Evolutionary conservation across 768 basidiomycete species (phyloP), one percentile per base, ranked within the genome.

Genomic region (Rhizopogon sp.): DNA sequence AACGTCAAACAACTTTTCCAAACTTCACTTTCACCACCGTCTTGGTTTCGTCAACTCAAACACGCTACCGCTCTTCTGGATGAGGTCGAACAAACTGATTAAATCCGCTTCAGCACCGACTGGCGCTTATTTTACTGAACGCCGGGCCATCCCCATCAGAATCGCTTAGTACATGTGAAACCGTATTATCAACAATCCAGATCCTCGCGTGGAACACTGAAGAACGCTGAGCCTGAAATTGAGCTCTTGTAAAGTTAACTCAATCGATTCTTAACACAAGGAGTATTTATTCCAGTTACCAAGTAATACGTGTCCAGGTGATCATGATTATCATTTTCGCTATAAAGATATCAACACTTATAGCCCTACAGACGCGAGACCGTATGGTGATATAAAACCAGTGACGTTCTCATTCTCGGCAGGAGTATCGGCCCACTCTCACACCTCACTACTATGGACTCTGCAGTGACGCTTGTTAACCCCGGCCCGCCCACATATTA

Each of bases 401-500:
- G 11, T 29, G 51, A 29, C 43, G 16, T 28, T 17, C 13, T 3
- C 31, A 4, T 52, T 52, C 51, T 33, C 28, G 22, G 43, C n/a
- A 29, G 49, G 43, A 28, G 28, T 28, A 49, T 39, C n/a, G 25
- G n/a, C 20, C 35, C 40, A 16, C 42, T 31, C 39, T n/a, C 16
- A 3, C 33, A 7, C n/a, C 14, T 43, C n/a, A 13, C 17, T 46
- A 13, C 17, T 46, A 70, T 69, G 68, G 65, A 69, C 50, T 69
- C 68, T 10, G 14, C 62, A 13, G 10, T 54, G 43, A 69, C 68
- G 1, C 69, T 69, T 43, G 69, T 69, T 13, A 58, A 50, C 39
- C 47, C 54, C 9, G 3, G 51, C 6, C 65, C 65, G 17, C 68
- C 69, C 22, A 70, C 64, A 11, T 1, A 52, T 40, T 70, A 70